A percentile compares a stretch with the other conserved stretches of the same genome.
These are phyloP conservation scores for Coemansia asiatica DNA, from an alignment of 192 early-diverging fungal species.

Conservation along the genomic window DNA sequence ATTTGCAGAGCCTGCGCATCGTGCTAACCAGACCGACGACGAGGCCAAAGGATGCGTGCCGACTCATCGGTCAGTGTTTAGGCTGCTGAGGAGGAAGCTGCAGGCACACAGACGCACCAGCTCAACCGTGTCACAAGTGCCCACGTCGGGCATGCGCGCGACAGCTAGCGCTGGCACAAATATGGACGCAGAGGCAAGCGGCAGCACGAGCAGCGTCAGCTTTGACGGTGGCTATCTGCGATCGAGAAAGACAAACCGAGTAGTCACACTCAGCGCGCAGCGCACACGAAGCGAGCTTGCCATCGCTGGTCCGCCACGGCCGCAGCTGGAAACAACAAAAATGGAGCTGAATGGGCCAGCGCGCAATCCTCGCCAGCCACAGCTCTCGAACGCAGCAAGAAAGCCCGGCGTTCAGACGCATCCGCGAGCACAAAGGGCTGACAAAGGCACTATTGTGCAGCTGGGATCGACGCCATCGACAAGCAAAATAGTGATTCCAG, in stretches of 20 bases:
- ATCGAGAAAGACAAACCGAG: constrained; percentile 39
- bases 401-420: constrained; percentile 19
- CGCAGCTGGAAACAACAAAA: not conserved
- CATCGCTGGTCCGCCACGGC: constrained; percentile 39
- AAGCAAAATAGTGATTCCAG: constrained; percentile 39
- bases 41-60: constrained; percentile 45
- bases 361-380: constrained; percentile 9
- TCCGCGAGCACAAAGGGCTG: constrained; percentile 42
- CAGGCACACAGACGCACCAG: constrained; percentile 20
- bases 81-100: constrained; percentile 40
- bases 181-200: constrained; percentile 15
- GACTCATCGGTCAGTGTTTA: constrained; percentile 42
- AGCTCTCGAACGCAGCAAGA: not conserved
- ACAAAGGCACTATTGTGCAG: constrained; percentile 56
- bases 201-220: constrained; percentile 33
- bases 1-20: not conserved
- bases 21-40: constrained; percentile 9
- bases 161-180: constrained; percentile 1
- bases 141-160: constrained; percentile 1
- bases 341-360: not conserved
- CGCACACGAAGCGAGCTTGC: constrained; percentile 50
- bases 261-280: constrained; percentile 47
- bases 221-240: constrained; percentile 51
- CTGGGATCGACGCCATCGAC: constrained; percentile 45
- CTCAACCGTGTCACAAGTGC: constrained; percentile 10